These are phyloP conservation scores for Aegilops sharonensis DNA, from an alignment of 176 grass and related monocot genomes.

Conservation along the genomic window DNA sequence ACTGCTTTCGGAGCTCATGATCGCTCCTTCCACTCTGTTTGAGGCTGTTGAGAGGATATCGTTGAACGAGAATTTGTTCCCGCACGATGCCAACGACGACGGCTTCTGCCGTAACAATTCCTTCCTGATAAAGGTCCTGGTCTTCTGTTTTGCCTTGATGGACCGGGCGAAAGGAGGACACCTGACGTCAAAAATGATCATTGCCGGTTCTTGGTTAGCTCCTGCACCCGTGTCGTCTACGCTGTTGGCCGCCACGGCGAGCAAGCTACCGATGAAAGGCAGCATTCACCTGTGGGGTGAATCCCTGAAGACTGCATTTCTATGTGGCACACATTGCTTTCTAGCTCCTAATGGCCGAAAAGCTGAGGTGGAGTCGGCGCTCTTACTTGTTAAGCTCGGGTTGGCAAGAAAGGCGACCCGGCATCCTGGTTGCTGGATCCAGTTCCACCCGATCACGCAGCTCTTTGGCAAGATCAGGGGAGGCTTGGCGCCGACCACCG, in stretches of 20 bases:
- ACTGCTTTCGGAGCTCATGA: conserved; percentile 80
- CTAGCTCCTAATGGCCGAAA: conserved; percentile 68
- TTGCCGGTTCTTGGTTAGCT: conserved; percentile 85
- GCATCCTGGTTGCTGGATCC: conserved; percentile 91
- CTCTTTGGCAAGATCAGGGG: conserved; percentile 82
- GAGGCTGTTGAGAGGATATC: conserved; percentile 83
- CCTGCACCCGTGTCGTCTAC: conserved; percentile 74
- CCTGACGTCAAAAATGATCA: conserved; percentile 81
- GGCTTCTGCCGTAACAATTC: conserved; percentile 83
- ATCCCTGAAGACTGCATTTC: conserved; percentile 67
- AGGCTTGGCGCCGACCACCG: conserved; percentile 55
- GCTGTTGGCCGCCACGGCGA: conserved; percentile 70
- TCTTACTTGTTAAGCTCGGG: conserved; percentile 90
- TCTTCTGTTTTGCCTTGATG: conserved; percentile 88
- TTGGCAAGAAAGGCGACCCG: conserved; percentile 69
- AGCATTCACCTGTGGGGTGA: conserved; percentile 76
- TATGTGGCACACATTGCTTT: conserved; percentile 80
- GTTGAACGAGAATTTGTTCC: conserved; percentile 55
- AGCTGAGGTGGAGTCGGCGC: conserved; percentile 79
- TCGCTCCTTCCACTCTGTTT: conserved; percentile 73
- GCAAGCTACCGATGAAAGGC: conserved; percentile 69
- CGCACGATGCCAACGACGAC: conserved; percentile 48
- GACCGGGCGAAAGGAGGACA: conserved; percentile 72
- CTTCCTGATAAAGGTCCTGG: conserved; percentile 78
- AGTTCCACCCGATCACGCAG: conserved; percentile 82